Base-by-base conservation (phyloP, 352 stramenopile genomes). In the Phytophthora hibernalis region DNA sequence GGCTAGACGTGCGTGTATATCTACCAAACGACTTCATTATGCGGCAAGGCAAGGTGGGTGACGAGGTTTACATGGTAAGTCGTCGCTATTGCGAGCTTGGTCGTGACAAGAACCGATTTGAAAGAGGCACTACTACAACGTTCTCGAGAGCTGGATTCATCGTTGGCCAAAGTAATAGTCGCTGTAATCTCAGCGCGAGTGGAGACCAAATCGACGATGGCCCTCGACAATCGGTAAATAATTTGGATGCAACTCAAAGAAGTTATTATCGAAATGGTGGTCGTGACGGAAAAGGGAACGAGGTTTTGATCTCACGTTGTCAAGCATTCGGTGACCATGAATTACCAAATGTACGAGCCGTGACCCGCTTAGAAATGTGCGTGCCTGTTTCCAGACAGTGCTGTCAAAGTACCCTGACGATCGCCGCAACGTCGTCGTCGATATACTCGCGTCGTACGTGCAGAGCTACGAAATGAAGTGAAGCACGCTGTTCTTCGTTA, bases 1-100 rank as follows among this genome's bases (percentile, higher is more conserved):
- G 65, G 15, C 54, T 93, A 9, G 68, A 81, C 22, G 80, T 89
- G 11, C 77, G 80, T 37, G 71, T 93, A 13, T 93, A 91, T 58
- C 60, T 92, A 11, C 82, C 84, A 3, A 86, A 94, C 61, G 82
- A 92, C 55, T 94, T 82, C 37, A 81, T 95, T 38, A 82, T 91
- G 28, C 70, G 81, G 9, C 66, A 79, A 31, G 82, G 74, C 3
- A 80, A 92, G 44, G 75, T 89, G 0, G 80, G 74, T 37, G 71
- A 77, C 22, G 74, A 92, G 21, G 87, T 87, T 60, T 93, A 84
- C 68, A 89, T 92, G 62, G 75, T 93, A 12, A 88, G 91, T 40
- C 77, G 79, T 0, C 83, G 82, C 1, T 65, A 76, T 12, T 91
- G 83, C 40, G 76, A 90, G 53, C 56, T 90, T 1, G 48, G 53